Percentiles rank a stretch among this genome's conserved stretches.
phyloP scores from a whole-genome alignment of 164 flowering plant genomes.

The Aristolochia contorta region DNA sequence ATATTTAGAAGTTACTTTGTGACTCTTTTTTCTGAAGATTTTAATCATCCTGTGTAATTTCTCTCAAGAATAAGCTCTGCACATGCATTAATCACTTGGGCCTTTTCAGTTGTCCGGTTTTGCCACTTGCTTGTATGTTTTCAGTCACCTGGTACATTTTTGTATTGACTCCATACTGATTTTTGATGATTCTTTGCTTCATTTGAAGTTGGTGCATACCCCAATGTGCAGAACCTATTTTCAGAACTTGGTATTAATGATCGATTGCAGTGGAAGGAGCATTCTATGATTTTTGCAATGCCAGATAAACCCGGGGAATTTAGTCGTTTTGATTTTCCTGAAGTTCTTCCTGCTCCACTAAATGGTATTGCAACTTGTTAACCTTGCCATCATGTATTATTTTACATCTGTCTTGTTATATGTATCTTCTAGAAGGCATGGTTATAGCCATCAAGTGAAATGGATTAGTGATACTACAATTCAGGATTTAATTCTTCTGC shows the following conservation, averaged over 20 bases:
- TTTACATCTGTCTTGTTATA: too few species aligned
- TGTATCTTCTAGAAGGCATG: too few species aligned
- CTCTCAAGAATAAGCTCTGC: too few species aligned
- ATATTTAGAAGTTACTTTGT: background rate
- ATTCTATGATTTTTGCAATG: conserved; percentile 98
- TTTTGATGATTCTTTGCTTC: conserved; percentile 3
- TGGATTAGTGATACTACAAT: too few species aligned
- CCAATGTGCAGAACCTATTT: conserved; percentile 88
- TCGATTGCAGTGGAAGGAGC: conserved; percentile 98
- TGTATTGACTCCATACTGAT: background rate
- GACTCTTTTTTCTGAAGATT: background rate
- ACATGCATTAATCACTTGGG: too few species aligned
- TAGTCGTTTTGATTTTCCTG: conserved; percentile 96
- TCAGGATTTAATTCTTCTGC: too few species aligned
- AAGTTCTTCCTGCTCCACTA: conserved; percentile 77
- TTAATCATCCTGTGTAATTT: background rate
- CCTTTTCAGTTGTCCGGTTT: too few species aligned
- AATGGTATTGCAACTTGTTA: conserved; percentile 43
- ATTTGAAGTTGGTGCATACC: conserved; percentile 92
- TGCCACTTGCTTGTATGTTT: too few species aligned
- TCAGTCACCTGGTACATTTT: too few species aligned
- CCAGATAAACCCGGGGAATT: conserved; percentile 94
- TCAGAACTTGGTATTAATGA: conserved; percentile 94
- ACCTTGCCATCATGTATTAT: background rate
- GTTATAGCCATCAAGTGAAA: too few species aligned